Base-by-base conservation (phyloP, 2,329 filamentous ascomycete genomes). In the Colletotrichum camelliae region DNA sequence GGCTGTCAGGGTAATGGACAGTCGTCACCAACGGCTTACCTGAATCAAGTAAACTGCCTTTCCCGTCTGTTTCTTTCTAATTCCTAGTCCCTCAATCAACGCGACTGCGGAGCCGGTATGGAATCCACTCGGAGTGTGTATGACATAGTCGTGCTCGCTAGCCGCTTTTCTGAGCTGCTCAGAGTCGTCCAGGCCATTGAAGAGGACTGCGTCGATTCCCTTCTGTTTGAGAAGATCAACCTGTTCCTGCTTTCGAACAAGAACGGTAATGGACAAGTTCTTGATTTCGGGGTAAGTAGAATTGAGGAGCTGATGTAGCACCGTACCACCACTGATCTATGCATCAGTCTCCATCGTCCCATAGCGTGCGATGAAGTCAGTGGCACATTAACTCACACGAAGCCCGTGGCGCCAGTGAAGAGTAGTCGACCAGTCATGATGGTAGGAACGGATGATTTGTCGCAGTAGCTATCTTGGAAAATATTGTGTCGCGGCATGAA, bases 111-210 rank as follows among this genome's bases (percentile, higher is more conserved):
- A 83, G 0, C 77, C 58, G 2, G 81, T 62, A 77, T 89, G 84
- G 70, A 80, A 86, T 7, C 85, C 85, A 3, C 80, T 79, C 1
- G 86, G 85, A 1, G 86, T 82, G 77, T 88, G 85, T 66, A 90
- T 84, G 9, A 90, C 83, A 69, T 88, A 77, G 58, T 82, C 81
- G 27, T 81, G 77, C 67, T 81, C 76, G 55, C 77, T 77, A 1
- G 82, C 81, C 8, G 72, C 66, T 13, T 75, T 71, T 48, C 66
- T 75, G 9, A 82, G 27, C 13, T 76, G 18, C 5, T 78, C 77
- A 0, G 76, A 73, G 69, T 83, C 79, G 52, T 82, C 78, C 2
- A 78, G 58, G 8, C 57, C 69, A 3, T 24, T 21, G n/a, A 75
- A 75, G 5, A 75, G 37, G 12, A 72, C 9, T 4, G 73, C 57